Percentiles rank a stretch among this genome's conserved stretches.
phyloP scores from a whole-genome alignment of 768 basidiomycete species.

The Crepidotus variabilis region DNA sequence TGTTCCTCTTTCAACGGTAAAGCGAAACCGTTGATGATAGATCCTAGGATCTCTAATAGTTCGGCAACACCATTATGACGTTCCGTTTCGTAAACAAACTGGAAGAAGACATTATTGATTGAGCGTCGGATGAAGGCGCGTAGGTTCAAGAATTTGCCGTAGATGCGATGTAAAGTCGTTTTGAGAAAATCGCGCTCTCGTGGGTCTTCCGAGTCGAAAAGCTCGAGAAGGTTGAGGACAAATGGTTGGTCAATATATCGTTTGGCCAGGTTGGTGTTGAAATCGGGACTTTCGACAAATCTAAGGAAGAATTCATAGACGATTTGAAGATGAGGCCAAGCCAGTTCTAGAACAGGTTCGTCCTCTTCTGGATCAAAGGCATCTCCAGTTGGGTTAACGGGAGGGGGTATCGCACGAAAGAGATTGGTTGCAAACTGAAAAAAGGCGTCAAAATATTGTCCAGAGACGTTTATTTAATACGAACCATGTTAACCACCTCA shows the following conservation, averaged over 20 bases:
- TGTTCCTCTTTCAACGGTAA: slow-evolving; percentile 98
- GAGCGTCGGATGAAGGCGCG: slow-evolving; percentile 98
- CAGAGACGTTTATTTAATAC: slow-evolving; percentile 22
- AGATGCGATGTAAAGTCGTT: slow-evolving; percentile 97
- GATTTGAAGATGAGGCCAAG: slow-evolving; percentile 99
- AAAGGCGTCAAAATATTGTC: slow-evolving; percentile 11
- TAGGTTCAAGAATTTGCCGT: slow-evolving; percentile 98
- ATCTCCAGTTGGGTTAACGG: slow-evolving; percentile 96
- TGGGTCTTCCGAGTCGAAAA: slow-evolving; percentile 98
- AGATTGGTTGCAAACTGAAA: slow-evolving; percentile 93
- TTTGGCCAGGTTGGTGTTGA: slow-evolving; percentile 97
- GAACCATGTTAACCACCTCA: slow-evolving; percentile 96
- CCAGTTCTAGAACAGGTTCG: slow-evolving; percentile 96
- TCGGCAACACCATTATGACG: slow-evolving; percentile 99
- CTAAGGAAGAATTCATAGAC: slow-evolving; percentile 99
- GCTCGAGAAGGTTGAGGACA: slow-evolving; percentile 92
- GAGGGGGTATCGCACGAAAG: slow-evolving; percentile 99
- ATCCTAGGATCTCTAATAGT: slow-evolving; percentile 94
- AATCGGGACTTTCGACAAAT: slow-evolving; percentile 96
- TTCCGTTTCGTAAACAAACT: slow-evolving; percentile 98
- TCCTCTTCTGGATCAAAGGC: slow-evolving; percentile 99
- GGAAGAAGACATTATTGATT: slow-evolving; percentile 99
- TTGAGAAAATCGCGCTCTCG: slow-evolving; percentile 99
- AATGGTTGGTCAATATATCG: slow-evolving; percentile 96
- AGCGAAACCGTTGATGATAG: slow-evolving; percentile 99